Base-by-base conservation (phyloP, 2,329 filamentous ascomycete genomes). In the Chrysosporium queenslandicum region DNA sequence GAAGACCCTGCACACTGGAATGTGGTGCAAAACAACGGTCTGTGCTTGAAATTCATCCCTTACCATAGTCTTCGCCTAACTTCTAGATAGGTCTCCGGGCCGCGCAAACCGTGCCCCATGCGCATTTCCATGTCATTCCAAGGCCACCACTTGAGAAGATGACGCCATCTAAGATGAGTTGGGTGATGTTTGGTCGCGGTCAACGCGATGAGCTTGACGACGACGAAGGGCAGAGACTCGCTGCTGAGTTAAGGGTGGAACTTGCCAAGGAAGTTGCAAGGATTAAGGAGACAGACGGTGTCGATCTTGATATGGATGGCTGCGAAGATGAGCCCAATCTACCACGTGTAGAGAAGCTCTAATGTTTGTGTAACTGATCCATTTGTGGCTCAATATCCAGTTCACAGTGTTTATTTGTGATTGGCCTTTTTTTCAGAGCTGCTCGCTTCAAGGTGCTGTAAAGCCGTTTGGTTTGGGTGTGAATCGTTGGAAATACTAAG, bases 121-220 rank as follows among this genome's bases (percentile, higher is more conserved):
- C 94, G 46, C 91, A 98, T 68, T 97, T 94, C 66, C 92, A 98
- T 62, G 78, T 97, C 49, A 94, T 98, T 30, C 91, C 91, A 0
- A 74, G 91, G 34, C 89, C 90, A 42, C 64, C 68, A 1, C 54
- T 65, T 34, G 64, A 68, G 30, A 49, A 53, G n/a, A 39, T 23
- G 12, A 53, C 54, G 16, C 51, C 54, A 8, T 51, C 57, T 21
- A 62, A 58, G 50, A 59, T 59, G 45, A 66, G 66, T 47, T 73
- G 68, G 57, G 67, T 69, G 34, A 71, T 75, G 64, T 74, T 75
- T 60, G 72, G 72, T 4, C 66, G 70, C 2, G 73, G 74, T 12
- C 66, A 70, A 61, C 64, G 72, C 50, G 66, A 74, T 18, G 72
- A 74, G 29, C 61, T 74, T 30, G 71, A 74, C 58, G 71, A 74